Conservation (phyloP, 1,284 basidiomycete species). For the Microbotryum intermedium region DNA sequence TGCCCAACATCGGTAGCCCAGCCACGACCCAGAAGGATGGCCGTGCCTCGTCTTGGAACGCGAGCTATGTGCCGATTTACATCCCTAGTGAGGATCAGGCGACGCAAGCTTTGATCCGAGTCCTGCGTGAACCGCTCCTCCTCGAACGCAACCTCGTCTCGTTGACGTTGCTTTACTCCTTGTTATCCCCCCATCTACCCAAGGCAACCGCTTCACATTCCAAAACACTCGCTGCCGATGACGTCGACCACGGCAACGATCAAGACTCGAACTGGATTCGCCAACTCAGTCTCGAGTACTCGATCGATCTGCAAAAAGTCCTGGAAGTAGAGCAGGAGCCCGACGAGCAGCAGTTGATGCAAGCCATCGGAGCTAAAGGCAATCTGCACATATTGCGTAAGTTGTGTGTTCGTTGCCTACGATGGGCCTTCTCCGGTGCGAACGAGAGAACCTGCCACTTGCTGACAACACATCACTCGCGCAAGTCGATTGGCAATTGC, state of each 20-base stretch:
- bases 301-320: not conserved
- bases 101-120: too few relatives aligned
- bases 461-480: not conserved
- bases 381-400: slow-evolving; percentile 11
- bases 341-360: slow-evolving; percentile 6
- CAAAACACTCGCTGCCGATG: too few relatives aligned
- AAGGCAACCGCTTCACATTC: not conserved
- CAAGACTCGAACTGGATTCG: slow-evolving; percentile 9
- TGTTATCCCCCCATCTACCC: slow-evolving; percentile 1
- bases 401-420: slow-evolving; percentile 1
- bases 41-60: too few relatives aligned
- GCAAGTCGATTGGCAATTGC: slow-evolving; percentile 19
- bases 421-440: not conserved
- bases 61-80: too few relatives aligned
- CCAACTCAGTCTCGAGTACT: slow-evolving; percentile 19
- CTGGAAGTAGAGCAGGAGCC: slow-evolving; percentile 15
- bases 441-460: not conserved
- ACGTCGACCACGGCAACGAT: not conserved
- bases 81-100: too few relatives aligned
- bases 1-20: not conserved
- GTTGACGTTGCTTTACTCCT: slow-evolving; percentile 22
- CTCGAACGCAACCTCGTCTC: slow-evolving; percentile 2
- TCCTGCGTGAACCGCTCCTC: too few relatives aligned
- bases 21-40: not conserved
- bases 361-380: slow-evolving; percentile 18